A percentile compares a stretch with the other conserved stretches of the same genome.
These are phyloP conservation scores for Ceratocystis diversiconidia DNA, from an alignment of 2,329 filamentous ascomycete genomes.

Conservation along the genomic window DNA sequence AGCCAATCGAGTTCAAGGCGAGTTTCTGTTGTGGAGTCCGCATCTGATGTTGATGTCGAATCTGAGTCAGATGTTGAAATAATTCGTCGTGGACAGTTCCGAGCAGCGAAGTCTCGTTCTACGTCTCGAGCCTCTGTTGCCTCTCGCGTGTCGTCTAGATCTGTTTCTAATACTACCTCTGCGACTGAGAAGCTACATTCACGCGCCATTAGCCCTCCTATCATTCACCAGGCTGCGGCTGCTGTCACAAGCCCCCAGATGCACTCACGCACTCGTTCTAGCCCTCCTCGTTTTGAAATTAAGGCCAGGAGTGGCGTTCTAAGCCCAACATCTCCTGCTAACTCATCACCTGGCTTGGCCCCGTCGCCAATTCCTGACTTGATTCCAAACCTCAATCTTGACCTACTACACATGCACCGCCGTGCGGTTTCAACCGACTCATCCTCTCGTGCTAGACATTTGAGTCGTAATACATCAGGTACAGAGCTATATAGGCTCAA, in stretches of 20 bases:
- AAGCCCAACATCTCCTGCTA: background rate
- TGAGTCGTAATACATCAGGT: constrained; percentile 9
- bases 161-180: constrained; percentile 1
- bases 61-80: constrained; percentile 11
- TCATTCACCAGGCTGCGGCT: background rate
- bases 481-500: constrained; percentile 8
- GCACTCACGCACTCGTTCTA: constrained; percentile 11
- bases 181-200: constrained; percentile 16
- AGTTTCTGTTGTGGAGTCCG: background rate
- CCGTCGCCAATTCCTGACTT: constrained; percentile 15
- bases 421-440: constrained; percentile 13
- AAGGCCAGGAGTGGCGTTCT: constrained; percentile 1
- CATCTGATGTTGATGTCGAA: constrained; percentile 3
- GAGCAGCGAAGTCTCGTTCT: background rate
- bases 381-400: constrained; percentile 5
- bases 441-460: constrained; percentile 6
- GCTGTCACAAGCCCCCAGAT: background rate
- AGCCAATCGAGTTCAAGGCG: background rate
- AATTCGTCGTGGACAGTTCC: background rate
- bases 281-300: constrained; percentile 11
- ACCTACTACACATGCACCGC: constrained; percentile 2
- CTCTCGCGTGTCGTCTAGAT: background rate
- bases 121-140: constrained; percentile 3
- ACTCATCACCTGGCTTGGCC: constrained; percentile 12
- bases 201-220: constrained; percentile 10